Evolutionary conservation across 2,329 filamentous ascomycete genomes (phyloP).

Genomic region (Fusarium coicis): DNA sequence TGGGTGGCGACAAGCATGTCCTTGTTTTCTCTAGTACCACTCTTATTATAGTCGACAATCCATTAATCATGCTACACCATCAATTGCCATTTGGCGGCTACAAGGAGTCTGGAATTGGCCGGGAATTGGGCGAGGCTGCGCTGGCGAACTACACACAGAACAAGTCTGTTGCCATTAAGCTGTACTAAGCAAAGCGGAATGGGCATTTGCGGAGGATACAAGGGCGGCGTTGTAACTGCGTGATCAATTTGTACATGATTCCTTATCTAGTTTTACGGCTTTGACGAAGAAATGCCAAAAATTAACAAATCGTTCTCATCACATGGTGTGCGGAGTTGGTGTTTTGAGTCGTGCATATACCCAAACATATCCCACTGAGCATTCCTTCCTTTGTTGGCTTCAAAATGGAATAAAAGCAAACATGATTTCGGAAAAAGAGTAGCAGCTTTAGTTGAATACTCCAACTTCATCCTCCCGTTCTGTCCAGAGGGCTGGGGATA

Average conservation of each 20-base stretch:
- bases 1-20: no score
- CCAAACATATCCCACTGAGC: neutral
- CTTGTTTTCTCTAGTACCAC: no score
- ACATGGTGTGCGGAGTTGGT: constrained; percentile 1
- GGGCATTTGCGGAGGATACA: constrained; percentile 18
- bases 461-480: neutral
- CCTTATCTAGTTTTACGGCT: constrained; percentile 27
- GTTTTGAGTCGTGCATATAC: neutral
- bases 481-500: no score
- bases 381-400: neutral
- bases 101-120: constrained; percentile 82
- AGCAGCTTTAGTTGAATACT: neutral
- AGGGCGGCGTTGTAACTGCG: constrained; percentile 35
- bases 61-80: no score
- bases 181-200: constrained; percentile 33
- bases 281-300: constrained; percentile 37
- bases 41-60: no score
- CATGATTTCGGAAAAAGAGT: neutral
- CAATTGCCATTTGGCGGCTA: constrained; percentile 71
- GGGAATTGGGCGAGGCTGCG: constrained; percentile 77
- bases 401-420: neutral
- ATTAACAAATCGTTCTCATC: constrained; percentile 7
- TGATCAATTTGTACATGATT: constrained; percentile 42
- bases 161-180: constrained; percentile 71
- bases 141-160: constrained; percentile 75